These are phyloP conservation scores for Euphorbia pulcherrima DNA, from an alignment of 345 rosid species.

Conservation along the genomic window DNA sequence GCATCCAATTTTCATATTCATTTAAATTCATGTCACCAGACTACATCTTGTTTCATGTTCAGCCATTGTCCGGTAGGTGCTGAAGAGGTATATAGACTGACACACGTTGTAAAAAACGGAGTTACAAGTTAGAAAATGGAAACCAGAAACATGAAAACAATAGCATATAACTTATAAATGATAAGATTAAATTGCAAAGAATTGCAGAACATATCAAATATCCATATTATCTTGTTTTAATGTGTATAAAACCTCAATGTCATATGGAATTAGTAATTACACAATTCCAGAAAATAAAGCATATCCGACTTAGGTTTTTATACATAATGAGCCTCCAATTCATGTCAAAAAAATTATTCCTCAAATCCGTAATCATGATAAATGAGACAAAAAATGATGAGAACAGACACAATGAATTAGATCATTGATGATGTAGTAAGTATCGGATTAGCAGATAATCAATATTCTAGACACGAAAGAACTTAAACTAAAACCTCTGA, in stretches of 20 bases:
- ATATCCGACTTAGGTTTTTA: neutral
- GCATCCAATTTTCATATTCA: too few species aligned
- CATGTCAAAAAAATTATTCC: neutral
- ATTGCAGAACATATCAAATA: neutral
- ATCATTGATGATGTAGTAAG: neutral
- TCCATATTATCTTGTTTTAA: neutral
- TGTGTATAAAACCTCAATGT: neutral
- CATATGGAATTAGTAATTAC: neutral
- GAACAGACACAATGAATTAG: neutral
- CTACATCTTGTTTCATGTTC: slow-evolving; percentile 4
- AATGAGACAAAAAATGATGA: neutral
- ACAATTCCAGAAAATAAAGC: neutral
- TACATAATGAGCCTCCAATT: neutral
- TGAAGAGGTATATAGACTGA: neutral
- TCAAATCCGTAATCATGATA: neutral
- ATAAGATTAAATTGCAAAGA: neutral
- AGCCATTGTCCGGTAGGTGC: neutral
- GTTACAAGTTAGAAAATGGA: neutral
- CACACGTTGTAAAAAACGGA: neutral
- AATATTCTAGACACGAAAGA: neutral
- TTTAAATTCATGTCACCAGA: neutral
- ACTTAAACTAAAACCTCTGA: neutral
- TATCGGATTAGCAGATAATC: neutral
- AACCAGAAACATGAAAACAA: neutral
- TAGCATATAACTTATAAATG: neutral